Percentiles rank a stretch among this genome's conserved stretches.
phyloP scores from a whole-genome alignment of 306 rosid genomes.

The Quercus parvula region DNA sequence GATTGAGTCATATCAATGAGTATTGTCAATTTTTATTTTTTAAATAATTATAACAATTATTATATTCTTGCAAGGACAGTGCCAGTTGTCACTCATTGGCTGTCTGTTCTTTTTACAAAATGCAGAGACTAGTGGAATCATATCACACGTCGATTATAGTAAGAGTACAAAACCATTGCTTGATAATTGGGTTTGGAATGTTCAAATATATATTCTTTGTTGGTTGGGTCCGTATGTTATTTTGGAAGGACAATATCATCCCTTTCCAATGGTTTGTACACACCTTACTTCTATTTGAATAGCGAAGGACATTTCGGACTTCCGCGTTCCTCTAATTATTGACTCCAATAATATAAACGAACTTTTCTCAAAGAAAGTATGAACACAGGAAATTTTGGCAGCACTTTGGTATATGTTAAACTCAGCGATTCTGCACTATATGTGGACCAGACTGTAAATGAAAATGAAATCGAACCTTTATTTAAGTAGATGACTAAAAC shows the following conservation, averaged over 20 bases:
- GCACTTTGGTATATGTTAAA: neutral
- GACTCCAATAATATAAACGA: neutral
- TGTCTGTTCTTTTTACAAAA: neutral
- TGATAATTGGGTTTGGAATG: constrained; percentile 13
- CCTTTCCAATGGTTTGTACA: neutral
- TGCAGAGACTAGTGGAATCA: neutral
- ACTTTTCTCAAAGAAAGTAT: neutral
- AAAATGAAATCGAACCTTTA: constrained; percentile 2
- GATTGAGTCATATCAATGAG: neutral
- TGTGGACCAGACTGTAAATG: neutral
- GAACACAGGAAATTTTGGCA: neutral
- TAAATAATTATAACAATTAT: neutral
- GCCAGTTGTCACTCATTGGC: neutral
- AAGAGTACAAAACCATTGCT: neutral
- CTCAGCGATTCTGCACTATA: neutral
- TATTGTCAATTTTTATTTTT: neutral
- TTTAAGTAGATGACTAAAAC: constrained; percentile 8
- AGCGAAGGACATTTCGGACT: neutral
- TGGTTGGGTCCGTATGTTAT: no score
- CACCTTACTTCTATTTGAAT: neutral
- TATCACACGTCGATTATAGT: neutral
- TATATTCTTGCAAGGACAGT: neutral
- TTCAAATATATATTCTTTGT: neutral
- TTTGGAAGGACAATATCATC: constrained; percentile 1
- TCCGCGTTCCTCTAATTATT: neutral